A percentile compares a stretch with the other conserved stretches of the same genome.
These are phyloP conservation scores for Paratrypanosoma confusum DNA, from an alignment of 208 protist species.

Conservation along the genomic window DNA sequence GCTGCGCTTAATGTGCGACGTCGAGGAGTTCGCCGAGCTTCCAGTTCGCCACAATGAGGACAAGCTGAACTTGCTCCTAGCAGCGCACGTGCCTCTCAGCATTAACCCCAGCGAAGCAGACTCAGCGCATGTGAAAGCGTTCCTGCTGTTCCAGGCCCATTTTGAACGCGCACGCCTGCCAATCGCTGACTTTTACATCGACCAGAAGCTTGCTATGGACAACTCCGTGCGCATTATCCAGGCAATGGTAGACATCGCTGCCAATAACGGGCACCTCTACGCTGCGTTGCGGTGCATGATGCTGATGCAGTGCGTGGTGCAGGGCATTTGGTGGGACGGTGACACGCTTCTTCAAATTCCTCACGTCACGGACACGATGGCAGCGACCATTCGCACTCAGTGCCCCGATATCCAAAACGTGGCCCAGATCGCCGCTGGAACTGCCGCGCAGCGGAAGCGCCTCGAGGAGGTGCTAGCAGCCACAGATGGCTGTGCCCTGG, in stretches of 20 bases:
- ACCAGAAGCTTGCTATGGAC: constrained; percentile 96
- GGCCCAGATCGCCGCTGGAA: constrained; percentile 66
- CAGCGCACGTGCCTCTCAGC: constrained; percentile 46
- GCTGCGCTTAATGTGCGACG: constrained; percentile 82
- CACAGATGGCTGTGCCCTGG: constrained; percentile 32
- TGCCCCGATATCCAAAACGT: constrained; percentile 47
- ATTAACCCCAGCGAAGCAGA: constrained; percentile 71
- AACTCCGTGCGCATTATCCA: constrained; percentile 95
- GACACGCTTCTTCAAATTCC: constrained; percentile 82
- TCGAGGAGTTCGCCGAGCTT: constrained; percentile 93
- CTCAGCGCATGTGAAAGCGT: constrained; percentile 93
- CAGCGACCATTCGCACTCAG: constrained; percentile 32
- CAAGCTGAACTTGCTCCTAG: constrained; percentile 88
- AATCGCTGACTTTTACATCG: constrained; percentile 97
- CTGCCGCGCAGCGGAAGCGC: constrained; percentile 21
- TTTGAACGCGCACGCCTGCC: constrained; percentile 88
- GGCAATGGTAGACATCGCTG: constrained; percentile 92
- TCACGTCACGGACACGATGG: constrained; percentile 62
- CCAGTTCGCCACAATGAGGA: constrained; percentile 99
- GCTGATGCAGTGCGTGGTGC: constrained; percentile 92
- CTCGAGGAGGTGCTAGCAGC: constrained; percentile 46
- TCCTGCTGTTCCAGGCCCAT: constrained; percentile 97
- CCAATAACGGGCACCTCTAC: constrained; percentile 89
- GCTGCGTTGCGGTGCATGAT: constrained; percentile 84
- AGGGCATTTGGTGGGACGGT: constrained; percentile 84